Percentiles rank a stretch among this genome's conserved stretches.
Evolutionary conservation across 1,139 yeast genomes (phyloP).

Genomic region (Entelexis paramagnoliae): DNA sequence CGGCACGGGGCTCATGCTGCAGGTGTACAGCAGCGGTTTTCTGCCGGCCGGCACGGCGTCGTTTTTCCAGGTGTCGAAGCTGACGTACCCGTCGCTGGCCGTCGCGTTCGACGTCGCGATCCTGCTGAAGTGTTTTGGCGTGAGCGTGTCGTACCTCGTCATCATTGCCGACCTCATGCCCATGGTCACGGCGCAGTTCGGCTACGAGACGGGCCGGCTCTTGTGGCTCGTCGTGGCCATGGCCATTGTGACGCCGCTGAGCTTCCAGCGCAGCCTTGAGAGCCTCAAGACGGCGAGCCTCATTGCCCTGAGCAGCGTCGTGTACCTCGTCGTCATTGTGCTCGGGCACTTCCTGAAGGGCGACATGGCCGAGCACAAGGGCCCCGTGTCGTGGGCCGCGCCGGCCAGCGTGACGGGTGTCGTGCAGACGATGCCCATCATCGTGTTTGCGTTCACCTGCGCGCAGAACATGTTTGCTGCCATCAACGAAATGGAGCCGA

Average conservation of each 20-base stretch:
- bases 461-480: conserved; percentile 89
- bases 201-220: conserved; percentile 28
- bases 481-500: conserved; percentile 64
- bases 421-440: conserved; percentile 71
- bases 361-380: conserved; percentile 41
- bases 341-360: conserved; percentile 46
- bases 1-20: conserved; percentile 68
- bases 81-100: conserved; percentile 76
- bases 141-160: conserved; percentile 77
- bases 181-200: conserved; percentile 31
- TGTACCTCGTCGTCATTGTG: conserved; percentile 66
- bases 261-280: conserved; percentile 64
- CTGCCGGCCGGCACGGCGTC: conserved; percentile 69
- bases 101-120: conserved; percentile 79
- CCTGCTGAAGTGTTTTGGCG: conserved; percentile 88
- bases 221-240: conserved; percentile 63
- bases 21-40: conserved; percentile 61
- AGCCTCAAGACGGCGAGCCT: conserved; percentile 77
- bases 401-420: conserved; percentile 49
- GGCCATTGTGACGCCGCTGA: conserved; percentile 59
- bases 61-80: conserved; percentile 71
- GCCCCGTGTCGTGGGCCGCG: conserved; percentile 43
- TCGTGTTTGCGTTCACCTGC: conserved; percentile 90
- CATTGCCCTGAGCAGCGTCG: conserved; percentile 73
- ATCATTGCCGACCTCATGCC: conserved; percentile 90